Evolutionary conservation across 495 filamentous ascomycete genomes (phyloP).

Genomic region (Aspergillus ostianus): DNA sequence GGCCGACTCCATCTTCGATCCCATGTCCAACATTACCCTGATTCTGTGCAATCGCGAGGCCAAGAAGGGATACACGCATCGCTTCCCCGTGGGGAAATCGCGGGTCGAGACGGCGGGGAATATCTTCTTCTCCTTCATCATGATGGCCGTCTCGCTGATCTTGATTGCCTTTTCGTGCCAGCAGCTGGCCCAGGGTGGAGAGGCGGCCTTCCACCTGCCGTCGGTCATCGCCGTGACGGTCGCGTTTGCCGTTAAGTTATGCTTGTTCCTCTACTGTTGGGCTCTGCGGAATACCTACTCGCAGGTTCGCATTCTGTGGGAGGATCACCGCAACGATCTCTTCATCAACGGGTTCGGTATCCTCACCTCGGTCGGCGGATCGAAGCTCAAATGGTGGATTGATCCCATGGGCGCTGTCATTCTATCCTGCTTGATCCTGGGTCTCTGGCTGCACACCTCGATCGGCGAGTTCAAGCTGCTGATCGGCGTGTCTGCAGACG

Average conservation of each 20-base stretch:
- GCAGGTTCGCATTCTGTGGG: conserved; percentile 91
- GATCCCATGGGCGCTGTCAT: conserved; percentile 90
- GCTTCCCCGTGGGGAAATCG: conserved; percentile 91
- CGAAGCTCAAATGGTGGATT: conserved; percentile 88
- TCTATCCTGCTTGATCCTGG: conserved; percentile 70
- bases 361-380: conserved; percentile 80
- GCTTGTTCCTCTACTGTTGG: conserved; percentile 89
- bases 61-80: conserved; percentile 75
- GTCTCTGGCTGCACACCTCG: conserved; percentile 81
- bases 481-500: conserved; percentile 81
- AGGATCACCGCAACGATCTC: conserved; percentile 84
- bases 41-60: conserved; percentile 86
- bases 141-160: conserved; percentile 86
- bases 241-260: conserved; percentile 80
- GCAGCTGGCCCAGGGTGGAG: conserved; percentile 56
- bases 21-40: conserved; percentile 85
- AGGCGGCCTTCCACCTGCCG: conserved; percentile 67
- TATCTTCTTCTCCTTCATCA: conserved; percentile 95
- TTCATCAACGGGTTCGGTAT: conserved; percentile 89
- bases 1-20: conserved; percentile 96
- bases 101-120: conserved; percentile 95
- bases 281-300: conserved; percentile 81
- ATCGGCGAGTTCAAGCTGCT: conserved; percentile 87
- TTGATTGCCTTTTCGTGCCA: conserved; percentile 81
- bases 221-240: conserved; percentile 81